Base-by-base conservation (phyloP, 495 filamentous ascomycete species). In the Xanthoparmelia taractica region DNA sequence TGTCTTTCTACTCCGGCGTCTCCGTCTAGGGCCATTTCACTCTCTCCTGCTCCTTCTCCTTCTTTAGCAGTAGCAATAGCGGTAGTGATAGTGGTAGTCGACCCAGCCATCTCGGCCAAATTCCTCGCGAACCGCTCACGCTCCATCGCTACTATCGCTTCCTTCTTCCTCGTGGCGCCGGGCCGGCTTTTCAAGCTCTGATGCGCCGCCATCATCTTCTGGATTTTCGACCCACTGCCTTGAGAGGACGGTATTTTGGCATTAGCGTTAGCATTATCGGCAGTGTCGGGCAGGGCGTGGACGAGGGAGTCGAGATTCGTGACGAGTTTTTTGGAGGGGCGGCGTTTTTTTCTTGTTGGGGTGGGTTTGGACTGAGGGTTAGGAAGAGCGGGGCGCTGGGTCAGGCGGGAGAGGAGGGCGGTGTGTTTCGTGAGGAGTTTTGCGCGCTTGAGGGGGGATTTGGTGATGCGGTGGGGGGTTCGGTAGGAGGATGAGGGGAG, bases 101-200 rank as follows among this genome's bases (percentile, higher is more conserved):
- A 37, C 1, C 1, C n/a, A 25, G 45, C 67, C 74, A 85, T 79
- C 63, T 70, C 60, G 45, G 88, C 91, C 79, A 97, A 75, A 73
- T 92, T 96, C 74, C 78, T 81, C 62, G 82, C 85, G 70, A 96
- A 96, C 63, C 92, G 78, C 73, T 90, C 85, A 71, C 87, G 84
- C 80, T 97, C 93, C 66, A 78, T 73, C 73, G 76, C 82, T 58
- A 95, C 87, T 34, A 96, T 47, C 72, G 82, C 85, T 73, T 91
- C 90, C 75, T 87, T 92, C 67, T 84, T 79, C 81, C 91, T 96
- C 77, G 90, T 78, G 18, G 90, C 90, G 0, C 93, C 92, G 0
- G 88, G 89, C 58, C 86, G 75, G 59, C 79, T 83, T 70, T 81
- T 86, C 61, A 97, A 67, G 54, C 85, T 90, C 75, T 85, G 86